Evolutionary conservation across 352 stramenopile genomes (phyloP).

Genomic region (Elongisporangium anandrum): DNA sequence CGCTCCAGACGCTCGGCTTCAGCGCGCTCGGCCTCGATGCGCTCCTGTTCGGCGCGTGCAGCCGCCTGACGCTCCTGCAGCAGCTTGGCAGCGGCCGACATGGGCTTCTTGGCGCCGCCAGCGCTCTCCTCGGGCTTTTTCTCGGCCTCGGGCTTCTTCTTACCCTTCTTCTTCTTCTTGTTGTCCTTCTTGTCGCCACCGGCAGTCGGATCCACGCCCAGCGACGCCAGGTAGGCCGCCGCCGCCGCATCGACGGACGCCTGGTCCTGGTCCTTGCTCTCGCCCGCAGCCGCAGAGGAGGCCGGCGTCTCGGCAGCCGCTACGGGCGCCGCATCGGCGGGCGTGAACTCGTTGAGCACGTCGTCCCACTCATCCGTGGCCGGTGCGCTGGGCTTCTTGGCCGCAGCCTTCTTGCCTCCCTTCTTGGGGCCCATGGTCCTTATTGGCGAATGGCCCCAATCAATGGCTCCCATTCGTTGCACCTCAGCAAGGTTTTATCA

Average conservation of each 20-base stretch:
- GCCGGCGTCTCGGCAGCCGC: constrained; percentile 10
- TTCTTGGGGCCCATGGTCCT: constrained; percentile 74
- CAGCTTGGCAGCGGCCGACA: constrained; percentile 65
- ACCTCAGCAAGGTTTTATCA: constrained; percentile 1
- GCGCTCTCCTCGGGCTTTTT: constrained; percentile 46
- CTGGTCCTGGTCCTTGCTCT: constrained; percentile 10
- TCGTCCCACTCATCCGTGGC: constrained; percentile 67
- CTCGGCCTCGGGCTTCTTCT: constrained; percentile 47
- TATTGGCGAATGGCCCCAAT: background rate
- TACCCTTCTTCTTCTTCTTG: constrained; percentile 86
- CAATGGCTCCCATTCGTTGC: constrained; percentile 4
- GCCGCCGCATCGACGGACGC: constrained; percentile 60
- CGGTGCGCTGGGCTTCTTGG: constrained; percentile 38
- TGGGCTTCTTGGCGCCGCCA: constrained; percentile 56
- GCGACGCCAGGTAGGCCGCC: constrained; percentile 68
- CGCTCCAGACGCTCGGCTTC: constrained; percentile 60
- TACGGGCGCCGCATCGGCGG: constrained; percentile 7
- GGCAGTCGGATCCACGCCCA: constrained; percentile 56
- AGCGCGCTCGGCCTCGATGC: constrained; percentile 43
- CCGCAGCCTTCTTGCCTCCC: constrained; percentile 56
- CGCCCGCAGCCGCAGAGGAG: constrained; percentile 6
- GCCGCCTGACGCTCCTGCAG: constrained; percentile 71
- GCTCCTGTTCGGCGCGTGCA: constrained; percentile 72
- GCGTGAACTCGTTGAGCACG: constrained; percentile 67
- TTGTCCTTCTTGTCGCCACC: constrained; percentile 58